Evolutionary conservation across 495 filamentous ascomycete genomes (phyloP).

Genomic region (Penicillium cinerascens): DNA sequence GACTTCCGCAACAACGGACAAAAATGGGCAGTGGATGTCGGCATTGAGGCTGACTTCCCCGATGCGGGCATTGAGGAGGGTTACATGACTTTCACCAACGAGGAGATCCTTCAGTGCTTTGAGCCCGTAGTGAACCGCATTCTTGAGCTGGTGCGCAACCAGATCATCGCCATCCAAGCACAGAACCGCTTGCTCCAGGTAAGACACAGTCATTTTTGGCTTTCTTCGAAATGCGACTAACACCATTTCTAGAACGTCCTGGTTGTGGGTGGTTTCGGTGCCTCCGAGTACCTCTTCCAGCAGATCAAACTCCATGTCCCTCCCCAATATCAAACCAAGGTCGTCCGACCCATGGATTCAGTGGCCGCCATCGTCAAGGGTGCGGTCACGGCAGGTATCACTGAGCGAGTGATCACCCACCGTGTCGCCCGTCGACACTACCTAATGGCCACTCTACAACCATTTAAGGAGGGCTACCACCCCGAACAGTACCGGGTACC

Average conservation of each 20-base stretch:
- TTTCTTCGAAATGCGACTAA: constrained; percentile 17
- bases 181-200: constrained; percentile 71
- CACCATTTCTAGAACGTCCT: constrained; percentile 57
- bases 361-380: constrained; percentile 80
- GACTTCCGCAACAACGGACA: constrained; percentile 81
- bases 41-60: constrained; percentile 75
- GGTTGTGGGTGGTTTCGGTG: constrained; percentile 76
- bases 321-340: constrained; percentile 74
- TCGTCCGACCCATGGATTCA: constrained; percentile 81
- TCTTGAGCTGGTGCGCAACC: constrained; percentile 71
- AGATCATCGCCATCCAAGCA: constrained; percentile 78
- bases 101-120: constrained; percentile 78
- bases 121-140: constrained; percentile 78
- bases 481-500: constrained; percentile 97
- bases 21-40: constrained; percentile 81
- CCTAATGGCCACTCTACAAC: constrained; percentile 97
- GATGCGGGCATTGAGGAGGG: constrained; percentile 77
- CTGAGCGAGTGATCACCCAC: constrained; percentile 91
- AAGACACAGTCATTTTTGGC: constrained; percentile 15
- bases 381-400: constrained; percentile 87
- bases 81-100: constrained; percentile 81
- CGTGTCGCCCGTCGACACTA: constrained; percentile 98
- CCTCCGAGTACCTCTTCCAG: constrained; percentile 80
- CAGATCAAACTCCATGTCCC: constrained; percentile 78
- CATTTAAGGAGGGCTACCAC: constrained; percentile 98